phyloP scores from a whole-genome alignment of 345 rosid species.

The Pugionium dolabratum region DNA sequence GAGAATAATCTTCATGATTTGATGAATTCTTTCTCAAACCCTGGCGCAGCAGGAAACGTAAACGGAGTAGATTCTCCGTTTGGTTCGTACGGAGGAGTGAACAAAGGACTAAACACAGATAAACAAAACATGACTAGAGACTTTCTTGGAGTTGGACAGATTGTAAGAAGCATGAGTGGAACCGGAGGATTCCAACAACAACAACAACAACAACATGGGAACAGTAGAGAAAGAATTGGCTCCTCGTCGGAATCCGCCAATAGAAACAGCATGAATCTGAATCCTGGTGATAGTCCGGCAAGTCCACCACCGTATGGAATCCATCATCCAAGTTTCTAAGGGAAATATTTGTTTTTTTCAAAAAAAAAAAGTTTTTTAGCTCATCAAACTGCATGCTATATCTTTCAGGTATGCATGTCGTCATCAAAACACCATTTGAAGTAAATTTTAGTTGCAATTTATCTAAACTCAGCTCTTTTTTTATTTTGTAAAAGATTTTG shows the following conservation, averaged over 20 bases:
- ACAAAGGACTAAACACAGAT: too few species aligned
- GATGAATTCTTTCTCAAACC: conserved; percentile 54
- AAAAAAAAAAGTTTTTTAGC: background rate
- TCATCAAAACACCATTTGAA: conserved; percentile 35
- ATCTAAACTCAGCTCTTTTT: too few species aligned
- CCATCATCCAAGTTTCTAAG: conserved; percentile 40
- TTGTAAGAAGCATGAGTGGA: too few species aligned
- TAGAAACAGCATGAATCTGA: conserved; percentile 38
- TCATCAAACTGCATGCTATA: conserved; percentile 35
- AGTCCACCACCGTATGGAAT: conserved; percentile 41
- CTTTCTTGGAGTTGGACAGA: too few species aligned
- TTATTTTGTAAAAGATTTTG: too few species aligned
- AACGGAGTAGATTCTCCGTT: conserved; percentile 43
- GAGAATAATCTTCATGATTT: conserved; percentile 26
- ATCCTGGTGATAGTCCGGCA: conserved; percentile 43
- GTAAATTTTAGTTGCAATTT: background rate
- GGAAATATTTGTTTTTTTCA: too few species aligned
- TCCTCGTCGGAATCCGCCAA: conserved; percentile 50
- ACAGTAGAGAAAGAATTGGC: conserved; percentile 35
- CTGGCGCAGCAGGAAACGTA: conserved; percentile 35
- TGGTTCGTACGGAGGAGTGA: background rate
- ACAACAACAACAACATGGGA: conserved; percentile 15
- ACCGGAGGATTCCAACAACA: background rate
- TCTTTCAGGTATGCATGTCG: conserved; percentile 40
- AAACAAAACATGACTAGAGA: too few species aligned